Conservation (phyloP, 1,139 yeast genomes). For the Sugiyamaella japonica region DNA sequence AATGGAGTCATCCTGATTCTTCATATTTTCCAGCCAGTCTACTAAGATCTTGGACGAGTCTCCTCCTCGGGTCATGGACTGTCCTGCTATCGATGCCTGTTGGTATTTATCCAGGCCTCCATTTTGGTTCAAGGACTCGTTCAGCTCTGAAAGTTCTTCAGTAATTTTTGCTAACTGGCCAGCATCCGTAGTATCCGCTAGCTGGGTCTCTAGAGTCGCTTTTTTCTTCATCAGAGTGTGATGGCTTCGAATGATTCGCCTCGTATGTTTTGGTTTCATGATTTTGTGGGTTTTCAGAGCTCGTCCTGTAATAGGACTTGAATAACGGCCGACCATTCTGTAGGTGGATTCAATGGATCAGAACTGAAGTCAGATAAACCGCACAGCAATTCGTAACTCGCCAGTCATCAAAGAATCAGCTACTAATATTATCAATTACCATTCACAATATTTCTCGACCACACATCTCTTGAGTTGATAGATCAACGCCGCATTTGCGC, state of each 20-base stretch:
- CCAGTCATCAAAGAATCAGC: no score
- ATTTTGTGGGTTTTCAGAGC: conserved; percentile 20
- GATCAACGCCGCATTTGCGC: no score
- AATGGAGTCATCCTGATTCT: conserved; percentile 20
- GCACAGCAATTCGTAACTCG: no score
- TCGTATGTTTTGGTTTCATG: conserved; percentile 32
- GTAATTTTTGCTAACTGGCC: conserved; percentile 9
- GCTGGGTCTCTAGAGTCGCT: conserved; percentile 28
- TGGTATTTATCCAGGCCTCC: conserved; percentile 66
- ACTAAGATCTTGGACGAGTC: conserved; percentile 79
- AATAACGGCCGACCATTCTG: conserved; percentile 3
- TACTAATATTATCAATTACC: no score
- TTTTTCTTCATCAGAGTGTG: conserved; percentile 40
- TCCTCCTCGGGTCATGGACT: conserved; percentile 74
- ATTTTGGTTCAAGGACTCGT: conserved; percentile 27
- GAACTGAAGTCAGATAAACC: no score
- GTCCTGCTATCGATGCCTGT: conserved; percentile 86
- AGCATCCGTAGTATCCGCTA: conserved; percentile 11
- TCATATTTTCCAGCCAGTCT: conserved; percentile 56
- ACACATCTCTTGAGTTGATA: no score
- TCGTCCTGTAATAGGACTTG: conserved; percentile 26
- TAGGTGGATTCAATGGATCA: neutral
- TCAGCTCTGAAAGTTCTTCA: conserved; percentile 22
- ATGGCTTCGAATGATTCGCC: conserved; percentile 40
- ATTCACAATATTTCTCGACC: no score